Evolutionary conservation across 1,284 basidiomycete genomes (phyloP), one percentile per base, ranked within the genome.

Genomic region (Ustilago curta): DNA sequence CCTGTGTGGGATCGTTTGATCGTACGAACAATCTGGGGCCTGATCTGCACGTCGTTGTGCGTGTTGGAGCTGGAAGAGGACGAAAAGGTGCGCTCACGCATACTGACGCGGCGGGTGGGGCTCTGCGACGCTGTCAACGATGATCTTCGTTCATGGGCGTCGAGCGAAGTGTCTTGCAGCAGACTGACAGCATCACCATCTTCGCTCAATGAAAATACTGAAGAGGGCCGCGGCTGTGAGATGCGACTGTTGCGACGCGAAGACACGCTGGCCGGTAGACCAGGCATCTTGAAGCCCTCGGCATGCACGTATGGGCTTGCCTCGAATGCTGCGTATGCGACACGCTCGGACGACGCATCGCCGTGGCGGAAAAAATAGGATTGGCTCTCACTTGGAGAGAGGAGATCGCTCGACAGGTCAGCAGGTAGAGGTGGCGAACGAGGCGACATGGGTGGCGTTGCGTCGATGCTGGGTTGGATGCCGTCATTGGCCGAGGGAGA

Each of bases 11-110:
- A 62, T 4, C 60, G 52, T 32, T 70, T 64, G 50, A 70, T 65
- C 8, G 68, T 61, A 4, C 68, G 58, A 8, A 70, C 68, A 11
- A 70, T 70, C 42, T 70, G 68, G 4, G 68, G 68, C 23, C 68
- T 14, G n/a, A 70, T 70, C 31, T 70, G 68, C 8, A 70, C 53
- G 11, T 70, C 68, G 37, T 48, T 63, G 19, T 63, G 60, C 39
- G 59, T 52, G 25, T 48, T 61, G 27, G 65, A 68, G 39, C 66
- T 59, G 2, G 59, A 62, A 3, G 66, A 69, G 2, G 54, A 53
- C 4, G 66, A 69, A 7, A 62, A 42, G 2, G 54, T 62, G 2
- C 66, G 50, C 8, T 59, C 52, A 7, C 66, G 59, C 55, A 52
- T 59, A 11, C 51, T 35, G 11, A 62, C 19, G 6, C 50, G 59